Conservation (phyloP, 2,329 filamentous ascomycete genomes). For the Xylariaceae sp. region DNA sequence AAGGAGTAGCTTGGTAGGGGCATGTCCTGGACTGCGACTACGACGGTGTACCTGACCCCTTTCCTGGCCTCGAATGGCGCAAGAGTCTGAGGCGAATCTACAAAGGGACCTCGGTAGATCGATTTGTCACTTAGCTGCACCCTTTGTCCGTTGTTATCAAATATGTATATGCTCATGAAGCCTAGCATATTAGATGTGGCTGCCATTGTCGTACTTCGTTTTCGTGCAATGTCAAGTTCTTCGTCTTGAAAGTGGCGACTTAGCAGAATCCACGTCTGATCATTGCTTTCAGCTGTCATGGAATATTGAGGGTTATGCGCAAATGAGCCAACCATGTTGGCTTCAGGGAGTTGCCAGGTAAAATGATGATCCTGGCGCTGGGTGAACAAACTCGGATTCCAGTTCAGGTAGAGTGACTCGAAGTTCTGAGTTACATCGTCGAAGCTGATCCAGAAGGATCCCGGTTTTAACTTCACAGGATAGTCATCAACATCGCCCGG, state of each 20-base stretch:
- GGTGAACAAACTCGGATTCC: constrained; percentile 86
- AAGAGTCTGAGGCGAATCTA: constrained; percentile 92
- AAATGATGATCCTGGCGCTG: constrained; percentile 90
- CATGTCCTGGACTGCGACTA: constrained; percentile 80
- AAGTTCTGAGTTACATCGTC: constrained; percentile 90
- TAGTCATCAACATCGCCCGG: constrained; percentile 26
- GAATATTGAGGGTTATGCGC: constrained; percentile 76
- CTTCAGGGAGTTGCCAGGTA: constrained; percentile 69
- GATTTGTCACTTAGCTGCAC: constrained; percentile 77
- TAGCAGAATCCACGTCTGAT: constrained; percentile 81
- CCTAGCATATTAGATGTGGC: constrained; percentile 64
- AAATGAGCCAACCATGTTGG: constrained; percentile 59
- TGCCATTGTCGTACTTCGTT: constrained; percentile 46
- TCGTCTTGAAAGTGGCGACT: constrained; percentile 82
- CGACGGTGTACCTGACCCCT: constrained; percentile 59
- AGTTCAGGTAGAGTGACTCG: constrained; percentile 95
- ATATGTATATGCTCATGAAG: constrained; percentile 88
- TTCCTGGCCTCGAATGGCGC: constrained; percentile 69
- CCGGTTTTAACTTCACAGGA: constrained; percentile 55
- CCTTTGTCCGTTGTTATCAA: constrained; percentile 70
- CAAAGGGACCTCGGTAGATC: constrained; percentile 79
- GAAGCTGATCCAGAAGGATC: constrained; percentile 93
- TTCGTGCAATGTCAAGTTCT: constrained; percentile 62
- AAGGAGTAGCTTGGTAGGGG: constrained; percentile 79
- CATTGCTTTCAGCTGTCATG: constrained; percentile 62